phyloP scores from a whole-genome alignment of 768 basidiomycete species.

The Russula earlei region DNA sequence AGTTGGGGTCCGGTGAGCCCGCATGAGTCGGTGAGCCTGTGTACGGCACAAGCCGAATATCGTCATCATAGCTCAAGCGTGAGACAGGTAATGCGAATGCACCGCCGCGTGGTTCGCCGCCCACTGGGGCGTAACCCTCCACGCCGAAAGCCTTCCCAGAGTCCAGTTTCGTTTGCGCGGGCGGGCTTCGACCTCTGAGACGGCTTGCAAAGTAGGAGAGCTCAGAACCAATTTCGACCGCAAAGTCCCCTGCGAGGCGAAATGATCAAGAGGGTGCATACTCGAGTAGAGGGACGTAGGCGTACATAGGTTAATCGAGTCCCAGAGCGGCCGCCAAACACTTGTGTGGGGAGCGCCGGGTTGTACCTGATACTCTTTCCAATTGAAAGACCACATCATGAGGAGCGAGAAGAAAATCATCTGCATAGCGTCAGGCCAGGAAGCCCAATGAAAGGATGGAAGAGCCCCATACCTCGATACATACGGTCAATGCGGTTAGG shows the following conservation, averaged over 20 bases:
- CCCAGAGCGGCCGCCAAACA: constrained; percentile 64
- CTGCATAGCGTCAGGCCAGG: constrained; percentile 29
- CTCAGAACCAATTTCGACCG: constrained; percentile 52
- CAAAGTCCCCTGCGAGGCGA: constrained; percentile 32
- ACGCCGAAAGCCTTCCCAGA: constrained; percentile 14
- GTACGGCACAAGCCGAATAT: constrained; percentile 9
- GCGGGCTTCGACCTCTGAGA: constrained; percentile 25
- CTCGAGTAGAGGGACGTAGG: neutral
- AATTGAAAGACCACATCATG: constrained; percentile 81
- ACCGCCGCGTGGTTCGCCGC: neutral
- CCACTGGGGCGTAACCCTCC: neutral
- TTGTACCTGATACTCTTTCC: constrained; percentile 48
- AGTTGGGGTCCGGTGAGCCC: neutral
- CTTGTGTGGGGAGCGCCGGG: constrained; percentile 39
- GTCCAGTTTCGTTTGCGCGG: neutral
- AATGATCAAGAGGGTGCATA: no score
- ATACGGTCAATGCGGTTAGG: constrained; percentile 69
- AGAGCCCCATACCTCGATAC: constrained; percentile 57
- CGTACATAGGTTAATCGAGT: constrained; percentile 45
- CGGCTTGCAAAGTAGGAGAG: constrained; percentile 49
- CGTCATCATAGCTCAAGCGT: constrained; percentile 11
- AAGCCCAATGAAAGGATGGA: neutral
- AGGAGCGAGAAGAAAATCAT: constrained; percentile 73
- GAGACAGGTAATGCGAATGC: neutral
- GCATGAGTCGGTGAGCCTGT: neutral